A percentile compares a stretch with the other conserved stretches of the same genome.
Conservation (phyloP, 2,329 filamentous ascomycete genomes). For the Podosphaera aphanis region DNA sequence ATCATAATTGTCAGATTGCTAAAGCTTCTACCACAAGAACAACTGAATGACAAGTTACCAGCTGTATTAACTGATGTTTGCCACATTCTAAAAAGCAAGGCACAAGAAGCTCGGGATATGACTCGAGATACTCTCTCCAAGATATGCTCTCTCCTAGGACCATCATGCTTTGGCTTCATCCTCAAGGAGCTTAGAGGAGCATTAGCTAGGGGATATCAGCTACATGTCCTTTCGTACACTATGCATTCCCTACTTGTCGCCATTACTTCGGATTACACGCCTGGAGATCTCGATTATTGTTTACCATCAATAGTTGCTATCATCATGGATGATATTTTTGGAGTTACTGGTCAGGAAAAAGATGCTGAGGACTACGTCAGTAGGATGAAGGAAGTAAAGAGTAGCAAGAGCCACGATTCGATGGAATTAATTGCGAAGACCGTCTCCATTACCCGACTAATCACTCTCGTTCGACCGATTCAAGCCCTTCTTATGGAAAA, state of each 20-base stretch:
- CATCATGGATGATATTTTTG: conserved; percentile 95
- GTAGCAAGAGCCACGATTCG: conserved; percentile 92
- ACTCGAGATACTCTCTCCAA: conserved; percentile 70
- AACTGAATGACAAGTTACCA: conserved; percentile 53
- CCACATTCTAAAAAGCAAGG: conserved; percentile 73
- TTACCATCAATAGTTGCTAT: conserved; percentile 54
- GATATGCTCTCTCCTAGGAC: conserved; percentile 58
- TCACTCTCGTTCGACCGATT: conserved; percentile 55
- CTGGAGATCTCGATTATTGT: conserved; percentile 79
- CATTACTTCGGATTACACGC: conserved; percentile 45
- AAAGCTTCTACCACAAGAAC: conserved; percentile 48
- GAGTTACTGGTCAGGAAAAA: conserved; percentile 78
- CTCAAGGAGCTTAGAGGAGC: conserved; percentile 71
- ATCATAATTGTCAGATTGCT: conserved; percentile 75
- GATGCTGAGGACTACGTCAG: conserved; percentile 88
- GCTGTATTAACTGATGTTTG: conserved; percentile 77
- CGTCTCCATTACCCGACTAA: conserved; percentile 50
- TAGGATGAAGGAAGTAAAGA: conserved; percentile 94
- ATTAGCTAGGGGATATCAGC: conserved; percentile 65
- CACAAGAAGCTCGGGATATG: conserved; percentile 74
- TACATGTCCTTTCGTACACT: conserved; percentile 87
- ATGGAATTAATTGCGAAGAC: conserved; percentile 81
- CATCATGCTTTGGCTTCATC: conserved; percentile 74
- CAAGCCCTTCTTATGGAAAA: conserved; percentile 62
- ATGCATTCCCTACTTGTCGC: conserved; percentile 74